Evolutionary conservation across 2,329 filamentous ascomycete genomes (phyloP).

Genomic region (Penicillium sp.): DNA sequence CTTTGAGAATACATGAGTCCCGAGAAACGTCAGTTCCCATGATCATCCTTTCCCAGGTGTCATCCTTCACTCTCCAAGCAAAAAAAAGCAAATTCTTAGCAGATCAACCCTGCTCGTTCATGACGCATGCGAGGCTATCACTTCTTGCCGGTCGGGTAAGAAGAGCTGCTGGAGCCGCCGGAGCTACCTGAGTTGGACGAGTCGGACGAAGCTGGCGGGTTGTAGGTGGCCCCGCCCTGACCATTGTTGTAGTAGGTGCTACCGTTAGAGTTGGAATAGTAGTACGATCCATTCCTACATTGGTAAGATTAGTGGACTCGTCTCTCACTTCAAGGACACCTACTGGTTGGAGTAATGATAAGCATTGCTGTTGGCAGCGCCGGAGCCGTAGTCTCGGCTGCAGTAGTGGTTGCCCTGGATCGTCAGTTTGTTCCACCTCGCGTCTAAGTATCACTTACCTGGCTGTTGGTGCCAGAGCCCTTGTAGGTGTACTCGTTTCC

Average conservation of each 20-base stretch:
- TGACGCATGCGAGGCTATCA: neutral
- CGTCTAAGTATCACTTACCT: slow-evolving; percentile 2
- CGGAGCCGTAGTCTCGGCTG: slow-evolving; percentile 5
- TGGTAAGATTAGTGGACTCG: neutral
- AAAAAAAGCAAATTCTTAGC: too few species aligned
- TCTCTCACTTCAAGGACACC: neutral
- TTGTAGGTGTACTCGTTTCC: slow-evolving; percentile 6
- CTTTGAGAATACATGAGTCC: neutral
- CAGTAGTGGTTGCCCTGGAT: slow-evolving; percentile 14
- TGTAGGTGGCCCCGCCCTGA: slow-evolving; percentile 2
- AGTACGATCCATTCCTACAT: slow-evolving; percentile 4
- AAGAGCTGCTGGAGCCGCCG: neutral
- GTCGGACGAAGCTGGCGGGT: neutral
- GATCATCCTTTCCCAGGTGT: too few species aligned
- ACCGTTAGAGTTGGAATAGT: slow-evolving; percentile 15
- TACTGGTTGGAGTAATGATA: slow-evolving; percentile 7
- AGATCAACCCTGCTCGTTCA: too few species aligned
- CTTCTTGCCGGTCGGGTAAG: neutral
- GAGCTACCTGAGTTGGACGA: neutral
- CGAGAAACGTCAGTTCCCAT: too few species aligned
- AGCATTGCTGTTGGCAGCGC: slow-evolving; percentile 2
- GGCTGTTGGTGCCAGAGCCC: slow-evolving; percentile 7
- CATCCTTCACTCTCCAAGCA: too few species aligned
- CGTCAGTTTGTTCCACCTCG: neutral
- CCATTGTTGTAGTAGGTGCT: slow-evolving; percentile 13